These are phyloP conservation scores for Aureobasidium sp. DNA, from an alignment of 2,329 filamentous ascomycete genomes.

Conservation along the genomic window DNA sequence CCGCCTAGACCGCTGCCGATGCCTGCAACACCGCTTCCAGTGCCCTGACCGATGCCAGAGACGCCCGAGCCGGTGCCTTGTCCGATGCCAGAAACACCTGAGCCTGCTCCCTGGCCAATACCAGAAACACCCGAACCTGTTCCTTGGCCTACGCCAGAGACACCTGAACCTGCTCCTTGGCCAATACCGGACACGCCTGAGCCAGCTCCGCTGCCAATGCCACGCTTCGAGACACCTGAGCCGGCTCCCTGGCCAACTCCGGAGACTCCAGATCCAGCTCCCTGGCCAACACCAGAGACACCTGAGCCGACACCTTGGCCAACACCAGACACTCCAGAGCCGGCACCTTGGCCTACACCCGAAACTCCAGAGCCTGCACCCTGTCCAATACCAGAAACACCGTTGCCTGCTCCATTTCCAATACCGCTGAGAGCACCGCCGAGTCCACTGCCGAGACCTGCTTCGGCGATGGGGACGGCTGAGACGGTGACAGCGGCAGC, in stretches of 20 bases:
- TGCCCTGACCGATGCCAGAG: neutral
- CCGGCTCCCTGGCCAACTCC: neutral
- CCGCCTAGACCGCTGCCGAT: neutral
- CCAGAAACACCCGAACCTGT: neutral
- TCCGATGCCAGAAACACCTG: neutral
- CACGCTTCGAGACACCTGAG: neutral
- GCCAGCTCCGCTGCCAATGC: neutral
- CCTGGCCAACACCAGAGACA: neutral
- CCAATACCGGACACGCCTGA: conserved; percentile 15
- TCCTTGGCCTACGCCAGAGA: neutral
- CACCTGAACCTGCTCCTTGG: neutral
- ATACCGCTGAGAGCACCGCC: neutral
- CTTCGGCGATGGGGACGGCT: neutral
- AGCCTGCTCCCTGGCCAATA: neutral
- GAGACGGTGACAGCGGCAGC: neutral
- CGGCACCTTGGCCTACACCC: neutral
- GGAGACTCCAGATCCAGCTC: neutral
- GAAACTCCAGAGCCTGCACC: neutral
- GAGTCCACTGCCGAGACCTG: neutral
- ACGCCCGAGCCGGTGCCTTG: neutral
- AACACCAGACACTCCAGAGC: neutral
- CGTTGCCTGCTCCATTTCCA: neutral
- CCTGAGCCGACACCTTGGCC: neutral
- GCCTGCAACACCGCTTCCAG: neutral
- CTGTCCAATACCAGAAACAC: neutral